Conservation (phyloP, 2,329 filamentous ascomycete species). For the Fusarium setosum region DNA sequence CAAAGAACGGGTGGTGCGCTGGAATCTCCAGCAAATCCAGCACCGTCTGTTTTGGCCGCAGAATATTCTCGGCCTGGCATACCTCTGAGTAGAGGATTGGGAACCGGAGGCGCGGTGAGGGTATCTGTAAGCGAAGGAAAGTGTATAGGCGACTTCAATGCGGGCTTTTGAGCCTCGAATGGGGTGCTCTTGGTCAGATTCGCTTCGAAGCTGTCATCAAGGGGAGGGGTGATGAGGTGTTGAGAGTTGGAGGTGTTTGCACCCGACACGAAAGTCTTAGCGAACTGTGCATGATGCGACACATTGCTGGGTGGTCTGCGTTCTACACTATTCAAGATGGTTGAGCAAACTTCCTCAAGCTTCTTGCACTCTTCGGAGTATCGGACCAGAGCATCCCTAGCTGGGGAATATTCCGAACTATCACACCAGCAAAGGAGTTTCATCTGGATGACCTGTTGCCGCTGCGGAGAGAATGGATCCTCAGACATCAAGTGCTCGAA, state of each 20-base stretch:
- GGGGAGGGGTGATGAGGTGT: constrained; percentile 3
- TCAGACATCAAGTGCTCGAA: constrained; percentile 48
- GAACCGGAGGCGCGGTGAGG: constrained; percentile 24
- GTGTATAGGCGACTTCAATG: neutral
- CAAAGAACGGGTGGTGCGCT: constrained; percentile 44
- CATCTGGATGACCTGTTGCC: constrained; percentile 42
- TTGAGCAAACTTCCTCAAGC: constrained; percentile 46
- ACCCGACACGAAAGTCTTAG: constrained; percentile 6
- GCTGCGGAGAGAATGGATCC: constrained; percentile 28
- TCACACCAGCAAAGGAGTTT: constrained; percentile 49
- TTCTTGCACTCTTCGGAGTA: constrained; percentile 51
- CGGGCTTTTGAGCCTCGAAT: constrained; percentile 1
- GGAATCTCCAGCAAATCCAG: constrained; percentile 48
- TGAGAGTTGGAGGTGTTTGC: constrained; percentile 23
- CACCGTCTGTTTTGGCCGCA: constrained; percentile 51
- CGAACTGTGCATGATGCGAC: no score
- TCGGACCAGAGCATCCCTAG: constrained; percentile 43
- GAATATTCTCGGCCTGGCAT: constrained; percentile 54
- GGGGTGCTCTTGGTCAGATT: constrained; percentile 16
- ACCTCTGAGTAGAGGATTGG: constrained; percentile 57
- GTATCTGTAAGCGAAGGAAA: no score
- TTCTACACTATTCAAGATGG: constrained; percentile 36
- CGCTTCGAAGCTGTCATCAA: constrained; percentile 6
- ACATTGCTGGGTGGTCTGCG: neutral
- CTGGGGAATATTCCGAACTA: constrained; percentile 44